These are phyloP conservation scores for Anethum foeniculum DNA, from an alignment of 140 eudicot genomes.

Conservation along the genomic window DNA sequence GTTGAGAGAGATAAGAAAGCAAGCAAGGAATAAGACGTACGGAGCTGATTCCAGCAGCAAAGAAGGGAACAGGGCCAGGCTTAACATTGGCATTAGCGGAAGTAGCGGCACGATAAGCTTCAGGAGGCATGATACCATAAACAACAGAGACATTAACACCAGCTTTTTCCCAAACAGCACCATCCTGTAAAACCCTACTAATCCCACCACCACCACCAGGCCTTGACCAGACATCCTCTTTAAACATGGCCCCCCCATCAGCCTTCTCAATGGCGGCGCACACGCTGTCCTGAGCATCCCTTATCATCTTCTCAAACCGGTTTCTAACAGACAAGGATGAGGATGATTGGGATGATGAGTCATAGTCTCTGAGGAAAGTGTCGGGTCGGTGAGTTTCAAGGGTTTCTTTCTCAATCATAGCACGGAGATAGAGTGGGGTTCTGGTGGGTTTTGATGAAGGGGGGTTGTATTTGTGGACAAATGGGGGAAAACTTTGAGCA, in stretches of 20 bases:
- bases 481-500: neutral
- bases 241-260: slow-evolving; percentile 73
- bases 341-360: slow-evolving; percentile 11
- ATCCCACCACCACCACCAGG: slow-evolving; percentile 99
- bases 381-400: slow-evolving; percentile 57
- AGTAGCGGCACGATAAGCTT: slow-evolving; percentile 95
- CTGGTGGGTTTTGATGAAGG: neutral
- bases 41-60: slow-evolving; percentile 97
- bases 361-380: slow-evolving; percentile 67
- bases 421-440: slow-evolving; percentile 12
- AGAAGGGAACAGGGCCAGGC: slow-evolving; percentile 87
- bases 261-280: slow-evolving; percentile 78
- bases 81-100: slow-evolving; percentile 37
- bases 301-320: slow-evolving; percentile 84
- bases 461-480: neutral
- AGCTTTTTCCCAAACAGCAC: slow-evolving; percentile 87
- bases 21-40: slow-evolving; percentile 40
- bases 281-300: slow-evolving; percentile 76
- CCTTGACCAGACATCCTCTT: slow-evolving; percentile 95
- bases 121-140: slow-evolving; percentile 97
- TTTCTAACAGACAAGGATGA: slow-evolving; percentile 31
- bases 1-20: too few relatives aligned
- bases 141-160: slow-evolving; percentile 96
- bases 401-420: slow-evolving; percentile 74
- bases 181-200: slow-evolving; percentile 91